Evolutionary conservation across 2,329 filamentous ascomycete genomes (phyloP), one percentile per base, ranked within the genome.

Genomic region (Aureobasidium sp.): DNA sequence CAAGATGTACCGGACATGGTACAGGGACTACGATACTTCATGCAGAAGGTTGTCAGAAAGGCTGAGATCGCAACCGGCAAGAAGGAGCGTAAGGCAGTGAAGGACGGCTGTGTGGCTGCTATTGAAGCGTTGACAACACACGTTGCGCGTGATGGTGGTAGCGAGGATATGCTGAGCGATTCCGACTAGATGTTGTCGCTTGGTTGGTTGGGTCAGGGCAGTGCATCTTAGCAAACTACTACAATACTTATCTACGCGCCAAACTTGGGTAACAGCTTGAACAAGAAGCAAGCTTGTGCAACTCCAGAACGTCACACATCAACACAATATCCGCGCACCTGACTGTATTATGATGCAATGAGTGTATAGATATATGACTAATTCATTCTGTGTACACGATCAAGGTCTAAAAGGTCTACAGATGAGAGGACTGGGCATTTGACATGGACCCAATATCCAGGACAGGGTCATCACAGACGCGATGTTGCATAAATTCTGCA

Each of bases 21-120:
- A 7, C 88, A 88, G 65, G 93, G 93, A 0, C 74, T 98, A 69
- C 90, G 92, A 68, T 97, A 91, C 78, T 96, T 97, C 74, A 74
- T 98, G 61, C 88, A 89, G 73, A 94, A 92, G 76, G 87, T 91
- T 51, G 85, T 98, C 20, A 83, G 87, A 6, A 92, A 90, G 75
- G 91, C 90, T 0, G 87, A 88, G 4, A 75, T 83, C 36, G 78
- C 78, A 7, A 79, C 79, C 40, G 80, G 76, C n/a, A 82, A 81
- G 66, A 78, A 79, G 54, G 88, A 90, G 70, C 81, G 77, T 69
- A 85, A 84, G 64, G 76, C 82, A 18, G 79, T 90, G 2, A 76
- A 73, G 67, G 80, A 79, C 74, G 84, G 80, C 2, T 83, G 80
- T 67, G 70, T 70, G 16, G 64, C 70, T 53, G 75, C 73, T 3